Conservation (phyloP, 2,329 filamentous ascomycete species). For the Aureobasidium sp. region DNA sequence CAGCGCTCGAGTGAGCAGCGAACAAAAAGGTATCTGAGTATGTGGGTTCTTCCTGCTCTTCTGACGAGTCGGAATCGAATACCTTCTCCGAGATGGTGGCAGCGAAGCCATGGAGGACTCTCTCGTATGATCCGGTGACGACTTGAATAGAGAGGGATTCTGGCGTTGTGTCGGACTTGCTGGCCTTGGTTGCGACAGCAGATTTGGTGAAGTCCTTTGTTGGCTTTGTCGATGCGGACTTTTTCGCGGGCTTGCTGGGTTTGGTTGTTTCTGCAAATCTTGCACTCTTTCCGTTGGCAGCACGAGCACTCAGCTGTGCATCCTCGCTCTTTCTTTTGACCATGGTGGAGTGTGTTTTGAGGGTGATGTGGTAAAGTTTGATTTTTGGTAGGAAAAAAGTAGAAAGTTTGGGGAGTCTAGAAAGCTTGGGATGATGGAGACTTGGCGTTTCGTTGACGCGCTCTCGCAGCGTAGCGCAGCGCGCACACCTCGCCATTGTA, state of each 20-base stretch:
- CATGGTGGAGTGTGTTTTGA: conserved; percentile 16
- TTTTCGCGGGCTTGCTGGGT: conserved; percentile 1
- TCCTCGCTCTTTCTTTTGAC: conserved; percentile 22
- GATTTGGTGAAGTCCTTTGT: neutral
- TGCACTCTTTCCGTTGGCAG: conserved; percentile 5
- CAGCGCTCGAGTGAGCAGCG: conserved; percentile 83
- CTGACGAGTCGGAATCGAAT: conserved; percentile 21
- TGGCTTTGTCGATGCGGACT: neutral
- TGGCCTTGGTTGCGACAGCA: neutral
- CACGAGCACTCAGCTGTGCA: conserved; percentile 4
- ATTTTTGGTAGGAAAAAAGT: neutral
- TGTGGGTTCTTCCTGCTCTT: conserved; percentile 37
- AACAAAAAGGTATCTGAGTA: conserved; percentile 95
- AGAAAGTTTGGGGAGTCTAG: neutral
- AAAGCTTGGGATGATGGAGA: neutral
- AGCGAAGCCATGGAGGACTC: conserved; percentile 82
- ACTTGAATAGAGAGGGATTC: conserved; percentile 60
- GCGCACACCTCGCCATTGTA: neutral
- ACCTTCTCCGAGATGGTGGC: conserved; percentile 54
- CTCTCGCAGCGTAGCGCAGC: neutral
- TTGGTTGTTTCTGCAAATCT: conserved; percentile 6
- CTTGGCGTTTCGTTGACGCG: neutral
- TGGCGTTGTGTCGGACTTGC: neutral
- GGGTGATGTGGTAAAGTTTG: neutral
- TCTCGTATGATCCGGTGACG: conserved; percentile 87